Base-by-base conservation (phyloP, 331 rosid genomes). In the Prunus yedoensis region DNA sequence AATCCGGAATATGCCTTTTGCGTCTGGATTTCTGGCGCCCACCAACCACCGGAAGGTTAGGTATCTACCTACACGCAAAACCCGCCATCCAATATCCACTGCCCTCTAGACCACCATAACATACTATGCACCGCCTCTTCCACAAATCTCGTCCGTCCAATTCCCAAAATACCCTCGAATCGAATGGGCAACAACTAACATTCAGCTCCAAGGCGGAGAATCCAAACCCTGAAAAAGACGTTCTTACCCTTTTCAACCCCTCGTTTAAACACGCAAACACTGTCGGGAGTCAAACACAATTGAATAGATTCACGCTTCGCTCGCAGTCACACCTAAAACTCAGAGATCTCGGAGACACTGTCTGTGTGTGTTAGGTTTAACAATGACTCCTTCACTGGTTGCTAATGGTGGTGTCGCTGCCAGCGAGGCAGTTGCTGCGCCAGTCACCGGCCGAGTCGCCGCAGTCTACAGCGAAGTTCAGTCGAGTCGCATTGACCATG, bases 381-480 rank as follows among this genome's bases (percentile, higher is more conserved):
- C 59, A 20, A 92, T 95, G 99, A 78, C 97, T 66, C 47, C 90
- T 65, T 52, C 68, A 30, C 23, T 75, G 61, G 64, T 83, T 50
- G 65, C 78, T 50, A 92, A 88, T 84, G 89, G 91, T 68, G 88
- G 76, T 41, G 18, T 52, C 27, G 14, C 79, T 76, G 86, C 78
- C 75, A 75, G 27, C 56, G 49, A 73, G 35, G 18, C 70, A 0
- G n/a, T 77, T 8, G 73, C 63, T 28, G 28, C 66, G 51, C 43
- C 89, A 2, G 70, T 80, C 32, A 43, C 94, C 65, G 81, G 93
- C 1, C 91, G 99, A 11, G 66, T 82, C 62, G 78, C 91, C 77
- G 76, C 93, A 68, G 90, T 95, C 21, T 95, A 95, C 81, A 92
- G 97, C 56, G 93, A 92, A 66, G 96, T 95, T 41, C 99, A 92